Evolutionary conservation across 2,329 filamentous ascomycete genomes (phyloP), one percentile per base, ranked within the genome.

Genomic region (Periconia macrospinosa): DNA sequence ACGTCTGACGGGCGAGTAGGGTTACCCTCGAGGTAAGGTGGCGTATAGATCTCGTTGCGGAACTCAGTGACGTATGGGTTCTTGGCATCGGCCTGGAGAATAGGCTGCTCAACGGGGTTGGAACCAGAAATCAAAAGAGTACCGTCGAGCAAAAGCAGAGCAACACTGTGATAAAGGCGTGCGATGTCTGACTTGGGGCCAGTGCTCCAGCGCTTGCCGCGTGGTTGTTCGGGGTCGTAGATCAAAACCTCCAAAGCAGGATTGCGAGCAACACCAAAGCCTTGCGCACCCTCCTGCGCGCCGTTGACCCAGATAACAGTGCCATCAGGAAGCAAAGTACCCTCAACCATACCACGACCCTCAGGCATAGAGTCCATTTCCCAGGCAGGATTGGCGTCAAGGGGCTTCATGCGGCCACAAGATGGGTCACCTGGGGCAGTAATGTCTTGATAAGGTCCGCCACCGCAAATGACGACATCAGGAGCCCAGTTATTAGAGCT

Each of bases 251-350:
- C 79, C 18, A 81, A 70, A 17, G 83, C 80, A 15, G 84, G 83
- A 33, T 79, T 68, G 14, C 73, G 72, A 30, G 81, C 83, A 48
- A 86, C 72, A 35, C 79, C 82, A 67, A 86, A 87, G 15, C 84
- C 84, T 72, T 86, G 83, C 30, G 81, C 79, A 56, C 84, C 84
- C 54, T 74, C 71, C 55, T 81, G 81, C 61, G 78, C 81, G 53
- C 84, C 84, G 63, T 86, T 86, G 53, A 86, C 71, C 78, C 81
- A 85, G 48, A 97, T 68, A 41, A 85, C 77, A 2, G 80, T 86
- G 37, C 84, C 84, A 60, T 87, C 84, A 8, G 84, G 79, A 37
- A 87, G 78, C 11, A 86, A 74, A 37, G 80, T 79, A 30, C 80
- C 82, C 67, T 86, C 83, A 33, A 86, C 81, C 83, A 86, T 86